phyloP scores from a whole-genome alignment of 176 grass and related monocot genomes.

The Oryza meyeriana region DNA sequence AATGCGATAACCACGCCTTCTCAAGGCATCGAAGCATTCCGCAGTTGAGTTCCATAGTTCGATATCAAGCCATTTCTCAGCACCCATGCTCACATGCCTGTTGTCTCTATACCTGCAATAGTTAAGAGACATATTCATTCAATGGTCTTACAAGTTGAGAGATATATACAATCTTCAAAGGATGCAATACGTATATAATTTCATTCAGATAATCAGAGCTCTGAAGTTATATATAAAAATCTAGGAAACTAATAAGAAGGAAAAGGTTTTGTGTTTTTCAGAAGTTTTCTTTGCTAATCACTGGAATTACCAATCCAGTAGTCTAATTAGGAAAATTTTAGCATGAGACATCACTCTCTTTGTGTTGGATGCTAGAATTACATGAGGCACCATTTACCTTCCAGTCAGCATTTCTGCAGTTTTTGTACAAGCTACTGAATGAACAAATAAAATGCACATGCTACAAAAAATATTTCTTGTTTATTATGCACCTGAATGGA shows the following conservation, averaged over 20 bases:
- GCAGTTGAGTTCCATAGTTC: slow-evolving; percentile 84
- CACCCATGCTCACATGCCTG: slow-evolving; percentile 98
- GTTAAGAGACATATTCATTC: neutral
- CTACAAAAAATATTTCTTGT: neutral
- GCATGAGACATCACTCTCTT: neutral
- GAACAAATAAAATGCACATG: neutral
- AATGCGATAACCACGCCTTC: slow-evolving; percentile 84
- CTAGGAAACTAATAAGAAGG: neutral
- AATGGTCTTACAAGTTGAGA: neutral
- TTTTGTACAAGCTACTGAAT: neutral
- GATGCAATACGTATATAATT: slow-evolving; percentile 13
- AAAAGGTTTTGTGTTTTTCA: neutral
- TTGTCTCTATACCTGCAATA: slow-evolving; percentile 88
- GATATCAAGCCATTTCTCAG: slow-evolving; percentile 98
- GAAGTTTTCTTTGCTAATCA: neutral
- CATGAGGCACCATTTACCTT: neutral
- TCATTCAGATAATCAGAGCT: neutral
- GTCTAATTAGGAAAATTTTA: neutral
- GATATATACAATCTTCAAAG: neutral
- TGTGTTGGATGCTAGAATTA: neutral
- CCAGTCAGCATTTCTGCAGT: neutral
- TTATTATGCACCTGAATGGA: neutral
- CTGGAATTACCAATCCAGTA: neutral
- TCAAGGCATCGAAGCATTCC: slow-evolving; percentile 74
- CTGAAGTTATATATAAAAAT: neutral